Percentiles rank a stretch among this genome's conserved stretches.
Conservation (phyloP, 768 basidiomycete species). For the Termitomyces sp. region DNA sequence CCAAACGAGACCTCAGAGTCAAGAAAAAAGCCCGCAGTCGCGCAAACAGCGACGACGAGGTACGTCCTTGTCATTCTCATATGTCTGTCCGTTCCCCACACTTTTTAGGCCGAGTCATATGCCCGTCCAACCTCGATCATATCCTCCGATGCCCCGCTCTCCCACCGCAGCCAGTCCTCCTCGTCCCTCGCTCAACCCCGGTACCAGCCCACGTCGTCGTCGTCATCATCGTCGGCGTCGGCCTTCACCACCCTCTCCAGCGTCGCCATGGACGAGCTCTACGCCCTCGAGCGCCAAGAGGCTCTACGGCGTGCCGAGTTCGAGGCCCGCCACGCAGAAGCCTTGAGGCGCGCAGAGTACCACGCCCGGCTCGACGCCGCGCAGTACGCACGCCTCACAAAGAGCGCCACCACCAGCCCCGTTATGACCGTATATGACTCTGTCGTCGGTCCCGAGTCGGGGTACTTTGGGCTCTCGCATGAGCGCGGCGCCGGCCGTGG, state of each 20-base stretch:
- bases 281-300: constrained; percentile 85
- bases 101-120: constrained; percentile 49
- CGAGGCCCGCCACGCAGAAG: constrained; percentile 73
- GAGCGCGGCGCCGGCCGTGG: constrained; percentile 22
- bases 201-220: too few relatives aligned
- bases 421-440: constrained; percentile 26
- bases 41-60: constrained; percentile 84
- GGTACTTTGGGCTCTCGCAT: constrained; percentile 34
- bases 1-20: constrained; percentile 27
- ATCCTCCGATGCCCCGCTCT: constrained; percentile 43
- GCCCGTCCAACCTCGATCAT: constrained; percentile 53
- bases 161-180: constrained; percentile 26
- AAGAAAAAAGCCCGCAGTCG: constrained; percentile 81
- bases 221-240: constrained; percentile 31
- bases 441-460: constrained; percentile 21
- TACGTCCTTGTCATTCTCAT: constrained; percentile 22
- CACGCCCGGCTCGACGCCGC: constrained; percentile 41
- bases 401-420: constrained; percentile 71
- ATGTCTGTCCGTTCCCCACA: too few relatives aligned
- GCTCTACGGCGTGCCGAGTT: constrained; percentile 84
- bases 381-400: constrained; percentile 35
- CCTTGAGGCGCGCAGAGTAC: constrained; percentile 67
- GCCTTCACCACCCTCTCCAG: constrained; percentile 70
- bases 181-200: too few relatives aligned
- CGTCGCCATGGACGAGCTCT: constrained; percentile 86